Evolutionary conservation across 495 filamentous ascomycete species (phyloP).

Genomic region (Neurospora sp.): DNA sequence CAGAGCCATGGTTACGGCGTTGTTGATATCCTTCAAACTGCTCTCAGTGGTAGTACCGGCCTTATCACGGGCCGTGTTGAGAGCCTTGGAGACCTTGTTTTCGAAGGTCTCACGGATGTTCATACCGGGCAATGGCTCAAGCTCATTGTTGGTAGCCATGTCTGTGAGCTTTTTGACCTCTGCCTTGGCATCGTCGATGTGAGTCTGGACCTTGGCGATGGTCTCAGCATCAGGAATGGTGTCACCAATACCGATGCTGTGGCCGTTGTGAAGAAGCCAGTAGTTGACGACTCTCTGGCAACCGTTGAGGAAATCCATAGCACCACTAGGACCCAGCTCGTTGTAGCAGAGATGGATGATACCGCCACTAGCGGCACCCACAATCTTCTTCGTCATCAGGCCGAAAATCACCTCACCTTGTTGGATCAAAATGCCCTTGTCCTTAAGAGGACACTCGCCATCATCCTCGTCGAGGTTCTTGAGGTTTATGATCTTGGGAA

Average conservation of each 20-base stretch:
- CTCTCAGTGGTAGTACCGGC: conserved; percentile 86
- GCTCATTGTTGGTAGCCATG: conserved; percentile 68
- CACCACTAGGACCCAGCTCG: conserved; percentile 73
- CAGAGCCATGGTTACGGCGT: conserved; percentile 87
- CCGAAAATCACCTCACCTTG: conserved; percentile 86
- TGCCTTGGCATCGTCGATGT: conserved; percentile 67
- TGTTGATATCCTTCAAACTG: conserved; percentile 90
- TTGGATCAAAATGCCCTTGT: conserved; percentile 74
- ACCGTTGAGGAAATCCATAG: conserved; percentile 92
- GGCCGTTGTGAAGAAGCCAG: conserved; percentile 96
- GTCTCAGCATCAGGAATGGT: conserved; percentile 84
- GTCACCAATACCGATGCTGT: conserved; percentile 97
- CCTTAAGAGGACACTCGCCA: conserved; percentile 53
- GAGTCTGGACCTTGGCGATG: conserved; percentile 69
- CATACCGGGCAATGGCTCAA: conserved; percentile 92
- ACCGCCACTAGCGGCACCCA: conserved; percentile 77
- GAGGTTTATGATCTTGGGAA: conserved; percentile 80
- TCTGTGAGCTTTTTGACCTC: conserved; percentile 66
- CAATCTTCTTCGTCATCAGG: conserved; percentile 83
- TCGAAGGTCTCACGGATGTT: conserved; percentile 97
- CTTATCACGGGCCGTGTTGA: conserved; percentile 93
- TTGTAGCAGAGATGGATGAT: conserved; percentile 96
- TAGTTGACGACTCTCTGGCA: conserved; percentile 88
- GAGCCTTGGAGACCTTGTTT: conserved; percentile 80
- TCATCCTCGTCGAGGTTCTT: conserved; percentile 48